Percentiles rank a stretch among this genome's conserved stretches.
Evolutionary conservation across 306 rosid genomes (phyloP).

Genomic region (Cucumis cinereus): DNA sequence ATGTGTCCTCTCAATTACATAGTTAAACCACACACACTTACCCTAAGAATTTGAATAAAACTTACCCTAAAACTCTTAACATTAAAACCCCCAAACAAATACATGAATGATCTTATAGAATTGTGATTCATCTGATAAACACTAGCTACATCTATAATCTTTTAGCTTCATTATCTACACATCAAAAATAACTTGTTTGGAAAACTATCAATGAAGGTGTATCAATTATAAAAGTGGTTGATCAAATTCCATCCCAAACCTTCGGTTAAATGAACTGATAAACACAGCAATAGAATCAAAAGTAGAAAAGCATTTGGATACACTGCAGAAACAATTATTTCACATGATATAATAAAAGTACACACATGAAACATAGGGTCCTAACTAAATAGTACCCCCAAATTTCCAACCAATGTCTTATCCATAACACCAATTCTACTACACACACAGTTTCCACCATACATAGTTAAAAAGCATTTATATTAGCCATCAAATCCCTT

Average conservation of each 20-base stretch:
- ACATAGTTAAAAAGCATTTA: neutral
- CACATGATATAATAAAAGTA: neutral
- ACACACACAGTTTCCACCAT: neutral
- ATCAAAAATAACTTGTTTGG: too few relatives aligned
- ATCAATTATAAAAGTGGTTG: too few relatives aligned
- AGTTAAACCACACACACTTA: too few relatives aligned
- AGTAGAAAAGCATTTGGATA: neutral
- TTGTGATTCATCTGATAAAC: too few relatives aligned
- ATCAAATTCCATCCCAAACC: neutral
- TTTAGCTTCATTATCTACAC: too few relatives aligned
- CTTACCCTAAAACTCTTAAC: too few relatives aligned
- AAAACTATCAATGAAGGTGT: too few relatives aligned
- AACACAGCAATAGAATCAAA: neutral
- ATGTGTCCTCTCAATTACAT: too few relatives aligned
- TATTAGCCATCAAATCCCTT: neutral
- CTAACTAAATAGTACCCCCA: neutral
- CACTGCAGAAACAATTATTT: neutral
- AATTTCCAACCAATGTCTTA: neutral
- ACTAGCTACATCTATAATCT: too few relatives aligned
- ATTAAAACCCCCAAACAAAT: too few relatives aligned
- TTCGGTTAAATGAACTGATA: neutral
- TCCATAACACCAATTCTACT: neutral
- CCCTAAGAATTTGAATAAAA: too few relatives aligned
- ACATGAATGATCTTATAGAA: too few relatives aligned
- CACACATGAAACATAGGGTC: neutral